These are phyloP conservation scores for Albizia julibrissin DNA, from an alignment of 306 rosid species.

Conservation along the genomic window DNA sequence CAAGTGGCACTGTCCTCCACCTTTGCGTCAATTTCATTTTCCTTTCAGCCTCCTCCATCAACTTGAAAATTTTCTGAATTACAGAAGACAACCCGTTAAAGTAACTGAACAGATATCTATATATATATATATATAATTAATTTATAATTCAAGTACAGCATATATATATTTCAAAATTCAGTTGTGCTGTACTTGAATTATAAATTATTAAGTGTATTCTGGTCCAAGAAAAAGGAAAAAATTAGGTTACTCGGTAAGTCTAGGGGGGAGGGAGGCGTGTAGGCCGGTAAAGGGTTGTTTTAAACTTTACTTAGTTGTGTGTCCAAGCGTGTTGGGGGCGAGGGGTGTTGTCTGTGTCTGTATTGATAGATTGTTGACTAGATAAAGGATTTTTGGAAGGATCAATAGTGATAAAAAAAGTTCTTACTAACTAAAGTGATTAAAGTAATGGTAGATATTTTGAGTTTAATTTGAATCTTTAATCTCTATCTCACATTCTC, in stretches of 20 bases:
- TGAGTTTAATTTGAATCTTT: not conserved
- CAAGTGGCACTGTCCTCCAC: conserved; percentile 13
- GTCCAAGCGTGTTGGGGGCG: not conserved
- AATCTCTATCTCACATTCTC: no score
- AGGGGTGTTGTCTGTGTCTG: not conserved
- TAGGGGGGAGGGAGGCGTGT: not conserved
- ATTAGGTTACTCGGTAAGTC: not conserved
- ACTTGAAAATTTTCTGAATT: not conserved
- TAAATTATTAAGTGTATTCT: not conserved
- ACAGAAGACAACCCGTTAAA: not conserved
- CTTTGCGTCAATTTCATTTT: not conserved
- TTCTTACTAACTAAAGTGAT: no score
- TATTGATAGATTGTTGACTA: not conserved
- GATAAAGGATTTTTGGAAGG: not conserved
- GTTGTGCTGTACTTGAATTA: not conserved
- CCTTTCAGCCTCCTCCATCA: not conserved
- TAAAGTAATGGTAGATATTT: not conserved
- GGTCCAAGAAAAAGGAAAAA: not conserved
- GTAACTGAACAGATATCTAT: no score
- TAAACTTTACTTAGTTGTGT: not conserved
- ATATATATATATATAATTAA: no score
- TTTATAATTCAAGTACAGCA: no score
- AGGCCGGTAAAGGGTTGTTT: not conserved
- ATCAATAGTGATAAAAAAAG: not conserved
- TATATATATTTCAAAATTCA: not conserved